Conservation (phyloP, 805 yeast genomes). For the Spathaspora boniae region DNA sequence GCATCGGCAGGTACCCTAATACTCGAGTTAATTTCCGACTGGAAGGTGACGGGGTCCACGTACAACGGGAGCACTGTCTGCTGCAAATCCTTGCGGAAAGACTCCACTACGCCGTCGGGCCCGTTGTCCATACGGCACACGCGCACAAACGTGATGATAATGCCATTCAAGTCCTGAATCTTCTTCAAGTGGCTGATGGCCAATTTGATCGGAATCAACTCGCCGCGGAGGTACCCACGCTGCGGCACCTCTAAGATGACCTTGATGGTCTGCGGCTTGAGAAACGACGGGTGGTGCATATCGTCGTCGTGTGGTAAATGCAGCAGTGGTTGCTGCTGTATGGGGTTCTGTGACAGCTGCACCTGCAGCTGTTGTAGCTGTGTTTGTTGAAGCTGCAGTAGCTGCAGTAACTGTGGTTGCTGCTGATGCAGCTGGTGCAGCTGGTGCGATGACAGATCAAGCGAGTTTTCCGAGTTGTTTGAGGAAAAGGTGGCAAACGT, state of each 20-base stretch:
- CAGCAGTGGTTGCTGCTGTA: constrained; percentile 7
- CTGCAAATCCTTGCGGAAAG: constrained; percentile 79
- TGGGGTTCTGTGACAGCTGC: constrained; percentile 1
- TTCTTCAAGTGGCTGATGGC: constrained; percentile 66
- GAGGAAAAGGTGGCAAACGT: constrained; percentile 9
- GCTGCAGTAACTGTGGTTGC: neutral
- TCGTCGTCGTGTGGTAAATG: constrained; percentile 1
- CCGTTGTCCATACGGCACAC: constrained; percentile 65
- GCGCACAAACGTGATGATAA: constrained; percentile 75
- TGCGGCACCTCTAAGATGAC: constrained; percentile 42
- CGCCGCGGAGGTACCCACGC: constrained; percentile 78
- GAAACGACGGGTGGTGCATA: constrained; percentile 10
- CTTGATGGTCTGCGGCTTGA: constrained; percentile 27
- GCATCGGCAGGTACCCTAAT: constrained; percentile 78
- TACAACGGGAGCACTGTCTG: constrained; percentile 76
- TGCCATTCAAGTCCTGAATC: constrained; percentile 65
- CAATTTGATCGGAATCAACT: constrained; percentile 68
- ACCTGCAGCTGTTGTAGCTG: neutral
- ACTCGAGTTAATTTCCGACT: constrained; percentile 56
- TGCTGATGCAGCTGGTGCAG: constrained; percentile 17
- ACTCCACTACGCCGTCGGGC: constrained; percentile 57
- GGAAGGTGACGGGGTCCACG: constrained; percentile 63
- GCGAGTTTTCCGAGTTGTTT: constrained; percentile 7
- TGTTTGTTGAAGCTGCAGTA: neutral
- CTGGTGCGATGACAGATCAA: constrained; percentile 11